Percentiles rank a stretch among this genome's conserved stretches.
phyloP scores from a whole-genome alignment of 495 filamentous ascomycete species.

The Parachaetomium inaequale region DNA sequence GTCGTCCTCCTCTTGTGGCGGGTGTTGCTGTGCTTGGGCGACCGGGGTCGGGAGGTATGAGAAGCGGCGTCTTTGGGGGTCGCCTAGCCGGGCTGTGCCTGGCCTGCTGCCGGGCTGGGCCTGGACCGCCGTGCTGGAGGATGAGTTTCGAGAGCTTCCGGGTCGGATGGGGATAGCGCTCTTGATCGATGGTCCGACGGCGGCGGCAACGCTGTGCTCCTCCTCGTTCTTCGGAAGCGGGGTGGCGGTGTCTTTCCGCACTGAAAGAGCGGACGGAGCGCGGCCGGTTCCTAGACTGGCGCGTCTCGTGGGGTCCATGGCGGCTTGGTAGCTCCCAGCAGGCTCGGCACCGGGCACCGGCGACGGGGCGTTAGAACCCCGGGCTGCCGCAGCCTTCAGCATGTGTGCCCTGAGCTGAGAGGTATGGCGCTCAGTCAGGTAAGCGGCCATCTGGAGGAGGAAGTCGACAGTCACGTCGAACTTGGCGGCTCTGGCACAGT shows the following conservation, averaged over 20 bases:
- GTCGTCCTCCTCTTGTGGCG: slow-evolving; percentile 11
- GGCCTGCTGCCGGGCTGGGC: slow-evolving; percentile 19
- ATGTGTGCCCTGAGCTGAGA: slow-evolving; percentile 88
- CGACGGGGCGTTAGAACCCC: slow-evolving; percentile 50
- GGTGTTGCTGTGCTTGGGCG: slow-evolving; percentile 7
- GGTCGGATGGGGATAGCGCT: slow-evolving; percentile 35
- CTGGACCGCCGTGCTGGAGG: slow-evolving; percentile 53
- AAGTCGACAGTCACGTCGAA: slow-evolving; percentile 76
- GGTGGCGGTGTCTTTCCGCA: slow-evolving; percentile 54
- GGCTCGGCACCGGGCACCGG: slow-evolving; percentile 50
- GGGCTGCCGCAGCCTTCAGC: slow-evolving; percentile 58
- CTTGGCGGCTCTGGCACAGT: slow-evolving; percentile 41
- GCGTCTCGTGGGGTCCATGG: slow-evolving; percentile 54
- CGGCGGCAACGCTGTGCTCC: slow-evolving; percentile 15
- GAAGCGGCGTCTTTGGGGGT: slow-evolving; percentile 31
- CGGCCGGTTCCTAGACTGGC: slow-evolving; percentile 54
- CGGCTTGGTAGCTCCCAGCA: slow-evolving; percentile 40
- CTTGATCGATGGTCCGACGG: slow-evolving; percentile 37
- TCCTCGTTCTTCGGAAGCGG: slow-evolving; percentile 49
- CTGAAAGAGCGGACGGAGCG: slow-evolving; percentile 62
- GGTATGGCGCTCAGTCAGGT: slow-evolving; percentile 88
- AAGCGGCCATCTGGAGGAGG: slow-evolving; percentile 88
- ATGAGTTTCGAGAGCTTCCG: slow-evolving; percentile 53
- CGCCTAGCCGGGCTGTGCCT: slow-evolving; percentile 13
- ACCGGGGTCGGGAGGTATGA: slow-evolving; percentile 34